phyloP scores from a whole-genome alignment of 768 basidiomycete genomes.

The Hericium coralloides region DNA sequence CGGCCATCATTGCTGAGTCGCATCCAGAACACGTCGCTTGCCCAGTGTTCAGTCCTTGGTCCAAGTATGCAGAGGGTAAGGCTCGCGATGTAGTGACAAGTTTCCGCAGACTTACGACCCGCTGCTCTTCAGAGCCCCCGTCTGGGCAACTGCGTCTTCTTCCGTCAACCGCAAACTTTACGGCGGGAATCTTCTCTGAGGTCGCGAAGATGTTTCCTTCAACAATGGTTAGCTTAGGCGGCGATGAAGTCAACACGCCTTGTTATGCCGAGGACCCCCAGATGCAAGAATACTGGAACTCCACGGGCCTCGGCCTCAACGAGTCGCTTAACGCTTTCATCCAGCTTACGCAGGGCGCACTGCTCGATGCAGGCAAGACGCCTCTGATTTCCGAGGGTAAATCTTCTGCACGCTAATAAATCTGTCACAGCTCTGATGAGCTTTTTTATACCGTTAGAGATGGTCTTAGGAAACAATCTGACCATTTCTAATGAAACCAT shows the following conservation, averaged over 20 bases:
- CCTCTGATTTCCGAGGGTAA: constrained; percentile 78
- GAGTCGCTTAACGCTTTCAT: constrained; percentile 60
- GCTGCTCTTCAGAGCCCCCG: constrained; percentile 31
- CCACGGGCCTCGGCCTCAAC: constrained; percentile 43
- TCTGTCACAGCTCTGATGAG: neutral
- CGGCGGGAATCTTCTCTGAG: constrained; percentile 24
- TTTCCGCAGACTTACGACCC: neutral
- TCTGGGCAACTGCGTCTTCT: constrained; percentile 41
- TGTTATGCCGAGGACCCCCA: constrained; percentile 57
- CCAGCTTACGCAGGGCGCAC: constrained; percentile 44
- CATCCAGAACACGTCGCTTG: constrained; percentile 77
- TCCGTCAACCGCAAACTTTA: constrained; percentile 24
- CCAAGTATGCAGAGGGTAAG: neutral
- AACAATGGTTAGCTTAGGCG: constrained; percentile 44
- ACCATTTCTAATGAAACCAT: constrained; percentile 35
- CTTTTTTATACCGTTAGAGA: constrained; percentile 31
- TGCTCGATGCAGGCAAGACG: constrained; percentile 52
- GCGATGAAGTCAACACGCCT: constrained; percentile 66
- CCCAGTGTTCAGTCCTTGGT: constrained; percentile 33
- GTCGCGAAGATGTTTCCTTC: constrained; percentile 24
- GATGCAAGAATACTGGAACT: constrained; percentile 47
- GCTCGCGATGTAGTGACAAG: neutral
- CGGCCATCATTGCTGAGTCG: constrained; percentile 48
- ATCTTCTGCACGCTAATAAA: neutral
- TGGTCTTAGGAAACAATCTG: constrained; percentile 50